Conservation (phyloP, 805 yeast genomes). For the Candida peoriensis region DNA sequence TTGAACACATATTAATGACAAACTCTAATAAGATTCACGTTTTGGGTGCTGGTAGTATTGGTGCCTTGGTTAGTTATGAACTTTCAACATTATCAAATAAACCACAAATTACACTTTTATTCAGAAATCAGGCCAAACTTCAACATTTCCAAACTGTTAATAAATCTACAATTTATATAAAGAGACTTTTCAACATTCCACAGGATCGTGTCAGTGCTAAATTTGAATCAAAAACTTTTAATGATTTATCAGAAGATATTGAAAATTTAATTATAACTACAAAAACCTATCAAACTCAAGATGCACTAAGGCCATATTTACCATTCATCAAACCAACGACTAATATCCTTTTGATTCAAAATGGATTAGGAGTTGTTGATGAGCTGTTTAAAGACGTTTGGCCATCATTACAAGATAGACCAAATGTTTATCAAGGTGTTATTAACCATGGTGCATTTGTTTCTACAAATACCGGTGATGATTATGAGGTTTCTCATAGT, state of each 20-base stretch:
- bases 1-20: background rate
- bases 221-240: conserved; percentile 11
- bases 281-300: conserved; percentile 68
- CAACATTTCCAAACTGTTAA: conserved; percentile 14
- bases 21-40: conserved; percentile 12
- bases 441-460: conserved; percentile 81
- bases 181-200: conserved; percentile 19
- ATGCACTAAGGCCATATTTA: conserved; percentile 54
- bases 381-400: conserved; percentile 48
- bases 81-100: conserved; percentile 14
- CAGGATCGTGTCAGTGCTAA: conserved; percentile 2
- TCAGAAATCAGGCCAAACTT: conserved; percentile 17
- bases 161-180: conserved; percentile 13
- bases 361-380: conserved; percentile 82
- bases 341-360: conserved; percentile 70
- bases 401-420: conserved; percentile 42
- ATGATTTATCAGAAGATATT: conserved; percentile 29
- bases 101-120: conserved; percentile 17
- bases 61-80: conserved; percentile 22
- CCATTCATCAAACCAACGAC: conserved; percentile 46
- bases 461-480: conserved; percentile 22
- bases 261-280: conserved; percentile 68
- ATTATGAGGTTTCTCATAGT: conserved; percentile 54
- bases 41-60: conserved; percentile 26
- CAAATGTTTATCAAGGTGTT: conserved; percentile 68